Percentiles rank a stretch among this genome's conserved stretches.
phyloP scores from a whole-genome alignment of 1,139 yeast genomes.

The Tardiomyces depauwii region DNA sequence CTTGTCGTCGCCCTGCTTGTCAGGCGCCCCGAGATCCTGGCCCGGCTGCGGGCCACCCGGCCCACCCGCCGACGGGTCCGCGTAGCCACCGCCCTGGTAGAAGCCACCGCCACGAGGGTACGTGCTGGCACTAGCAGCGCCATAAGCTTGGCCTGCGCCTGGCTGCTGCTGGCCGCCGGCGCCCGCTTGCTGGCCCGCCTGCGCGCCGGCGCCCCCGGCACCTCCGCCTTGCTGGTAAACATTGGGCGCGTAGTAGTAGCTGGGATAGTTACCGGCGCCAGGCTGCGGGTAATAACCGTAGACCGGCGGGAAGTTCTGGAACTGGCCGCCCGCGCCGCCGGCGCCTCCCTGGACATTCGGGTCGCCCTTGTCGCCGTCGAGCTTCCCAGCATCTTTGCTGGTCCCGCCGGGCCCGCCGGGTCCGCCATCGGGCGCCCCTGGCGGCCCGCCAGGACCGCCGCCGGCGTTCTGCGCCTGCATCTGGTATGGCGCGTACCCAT shows the following conservation, averaged over 20 bases:
- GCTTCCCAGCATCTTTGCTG: not conserved
- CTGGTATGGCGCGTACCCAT: not conserved
- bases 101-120: not conserved
- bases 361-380: not conserved
- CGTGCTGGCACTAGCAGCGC: too few relatives aligned
- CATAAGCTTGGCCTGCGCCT: not conserved
- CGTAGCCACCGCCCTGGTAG: not conserved
- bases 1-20: not conserved
- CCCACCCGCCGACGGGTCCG: not conserved
- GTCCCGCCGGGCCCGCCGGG: not conserved
- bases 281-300: not conserved
- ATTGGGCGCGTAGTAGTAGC: not conserved
- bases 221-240: not conserved
- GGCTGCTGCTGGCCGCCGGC: not conserved
- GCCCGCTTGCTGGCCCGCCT: not conserved
- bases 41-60: not conserved
- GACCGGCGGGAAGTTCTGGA: not conserved
- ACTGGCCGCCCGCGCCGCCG: not conserved
- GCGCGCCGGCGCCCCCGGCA: not conserved
- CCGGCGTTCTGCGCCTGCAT: not conserved
- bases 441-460: not conserved
- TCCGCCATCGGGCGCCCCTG: not conserved
- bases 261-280: not conserved
- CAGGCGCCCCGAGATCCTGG: not conserved
- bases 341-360: not conserved